Base-by-base conservation (phyloP, 2,329 filamentous ascomycete species). In the Tolypocladium paradoxum region DNA sequence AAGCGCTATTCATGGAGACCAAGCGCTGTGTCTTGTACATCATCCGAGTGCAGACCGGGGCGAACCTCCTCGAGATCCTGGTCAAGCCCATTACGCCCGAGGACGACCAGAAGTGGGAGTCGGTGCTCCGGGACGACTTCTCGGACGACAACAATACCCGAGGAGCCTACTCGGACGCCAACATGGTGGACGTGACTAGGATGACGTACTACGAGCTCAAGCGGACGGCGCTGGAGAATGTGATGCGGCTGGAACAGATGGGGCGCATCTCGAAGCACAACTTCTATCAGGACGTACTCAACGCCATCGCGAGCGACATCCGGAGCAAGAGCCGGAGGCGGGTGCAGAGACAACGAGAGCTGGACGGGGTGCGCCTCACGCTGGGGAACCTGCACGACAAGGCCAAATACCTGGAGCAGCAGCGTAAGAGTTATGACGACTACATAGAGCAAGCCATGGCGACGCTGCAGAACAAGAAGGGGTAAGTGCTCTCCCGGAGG, bases 401-500 rank as follows among this genome's bases (percentile, higher is more conserved):
- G 73, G 91, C 92, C 37, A 82, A 84, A 59, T 99, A 95, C 71
- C 80, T 99, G 11, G 93, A 99, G 66, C 87, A 90, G 61, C 93
- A 99, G 72, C 82, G 95, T 56, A 96, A 96, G 77, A 93, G 86
- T 59, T 99, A 99, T 73, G 96, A 99, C 67, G 90, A 99, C 73
- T 99, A 99, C 71, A 96, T 99, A 65, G 95, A 99, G 73, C 91
- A 96, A 69, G 92, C 93, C 49, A 96, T 99, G 89, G 80, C 91
- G 55, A 99, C 95, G 5, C 77, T 99, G 54, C 93, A 97, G 70
- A 96, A 88, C 72, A 95, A 96, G 70, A 96, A 96, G 72, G 91
- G 87, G 81, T 85, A 77, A 68, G 79, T 33, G n/a, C 9, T 14
- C 27, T 6, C 43, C 18, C 9, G 27, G 4, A 5, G 18, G 43